Evolutionary conservation across 2,329 filamentous ascomycete species (phyloP), one percentile per base, ranked within the genome.

Genomic region (Bretziella fagacearum): DNA sequence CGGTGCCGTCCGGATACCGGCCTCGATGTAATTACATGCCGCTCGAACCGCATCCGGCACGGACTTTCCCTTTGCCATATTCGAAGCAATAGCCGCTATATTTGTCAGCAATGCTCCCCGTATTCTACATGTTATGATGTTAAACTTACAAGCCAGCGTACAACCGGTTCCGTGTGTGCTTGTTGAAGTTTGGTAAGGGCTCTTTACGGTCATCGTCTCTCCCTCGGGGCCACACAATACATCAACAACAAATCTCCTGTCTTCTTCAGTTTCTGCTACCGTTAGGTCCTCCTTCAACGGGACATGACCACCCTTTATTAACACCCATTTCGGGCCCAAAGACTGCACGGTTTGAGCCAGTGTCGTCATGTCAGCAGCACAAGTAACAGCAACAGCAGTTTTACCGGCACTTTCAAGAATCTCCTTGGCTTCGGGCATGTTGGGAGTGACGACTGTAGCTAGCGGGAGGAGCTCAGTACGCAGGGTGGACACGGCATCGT

Each of bases 111-210:
- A 47, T 10, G 8, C 5, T 8, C 17, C 18, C n/a, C 18, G 17
- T 33, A 13, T 4, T n/a, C 40, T 22, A 29, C 6, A 13, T n/a
- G 13, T 13, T 33, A 30, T 10, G n/a, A n/a, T n/a, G n/a, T 36
- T 15, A 17, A 25, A 67, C 77, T 65, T 61, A 83, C 79, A 94
- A 33, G 91, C 91, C 51, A 96, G 70, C 7, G 86, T 93, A 58
- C 91, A 98, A 3, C 91, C 91, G 0, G 91, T 96, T 1, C 91
- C 91, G 57, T 98, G 91, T 0, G 89, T 96, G 57, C 89, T 89
- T 51, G 69, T 79, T 6, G 81, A 85, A 7, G 69, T 63, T 52
- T 84, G 69, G 57, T 81, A 95, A 3, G 70, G 68, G 32, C 76
- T 82, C 60, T 86, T 71, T 42, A 94, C 71, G 32, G 76, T 65